Evolutionary conservation across 495 filamentous ascomycete genomes (phyloP).

Genomic region (Penicillium maclennaniae): DNA sequence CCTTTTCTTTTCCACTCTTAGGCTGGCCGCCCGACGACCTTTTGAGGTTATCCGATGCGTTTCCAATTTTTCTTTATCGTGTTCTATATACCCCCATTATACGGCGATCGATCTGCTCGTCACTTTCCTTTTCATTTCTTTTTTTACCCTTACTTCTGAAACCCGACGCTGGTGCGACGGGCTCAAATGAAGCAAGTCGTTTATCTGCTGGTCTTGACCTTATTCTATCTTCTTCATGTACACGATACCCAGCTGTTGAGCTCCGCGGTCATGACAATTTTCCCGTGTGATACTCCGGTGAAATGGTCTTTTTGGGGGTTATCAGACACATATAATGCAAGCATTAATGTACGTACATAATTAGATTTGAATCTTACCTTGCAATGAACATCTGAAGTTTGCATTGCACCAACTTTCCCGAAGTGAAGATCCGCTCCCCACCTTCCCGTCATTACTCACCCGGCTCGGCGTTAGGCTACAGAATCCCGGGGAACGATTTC

Average conservation of each 20-base stretch:
- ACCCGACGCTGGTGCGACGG: constrained; percentile 26
- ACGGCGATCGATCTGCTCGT: constrained; percentile 23
- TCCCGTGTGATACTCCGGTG: background rate
- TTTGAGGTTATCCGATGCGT: constrained; percentile 11
- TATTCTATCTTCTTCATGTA: constrained; percentile 23
- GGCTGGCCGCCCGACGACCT: constrained; percentile 16
- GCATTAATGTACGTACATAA: constrained; percentile 33
- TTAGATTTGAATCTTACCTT: constrained; percentile 26
- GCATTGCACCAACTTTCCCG: background rate
- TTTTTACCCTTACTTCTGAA: constrained; percentile 14
- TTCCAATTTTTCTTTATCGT: constrained; percentile 21
- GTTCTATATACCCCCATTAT: constrained; percentile 38
- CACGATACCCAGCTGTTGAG: constrained; percentile 15
- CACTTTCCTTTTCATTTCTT: constrained; percentile 19
- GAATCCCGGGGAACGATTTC: constrained; percentile 11
- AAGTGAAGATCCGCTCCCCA: constrained; percentile 2
- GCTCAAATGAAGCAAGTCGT: constrained; percentile 11
- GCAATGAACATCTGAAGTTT: constrained; percentile 7
- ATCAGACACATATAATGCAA: constrained; percentile 24
- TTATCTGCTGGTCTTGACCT: constrained; percentile 17
- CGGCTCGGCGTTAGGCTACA: constrained; percentile 16
- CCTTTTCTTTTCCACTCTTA: constrained; percentile 10
- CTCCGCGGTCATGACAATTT: no score
- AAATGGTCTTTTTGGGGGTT: constrained; percentile 14
- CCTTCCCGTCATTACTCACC: constrained; percentile 17